Base-by-base conservation (phyloP, 2,329 filamentous ascomycete species). In the Microcyclosporella mali region DNA sequence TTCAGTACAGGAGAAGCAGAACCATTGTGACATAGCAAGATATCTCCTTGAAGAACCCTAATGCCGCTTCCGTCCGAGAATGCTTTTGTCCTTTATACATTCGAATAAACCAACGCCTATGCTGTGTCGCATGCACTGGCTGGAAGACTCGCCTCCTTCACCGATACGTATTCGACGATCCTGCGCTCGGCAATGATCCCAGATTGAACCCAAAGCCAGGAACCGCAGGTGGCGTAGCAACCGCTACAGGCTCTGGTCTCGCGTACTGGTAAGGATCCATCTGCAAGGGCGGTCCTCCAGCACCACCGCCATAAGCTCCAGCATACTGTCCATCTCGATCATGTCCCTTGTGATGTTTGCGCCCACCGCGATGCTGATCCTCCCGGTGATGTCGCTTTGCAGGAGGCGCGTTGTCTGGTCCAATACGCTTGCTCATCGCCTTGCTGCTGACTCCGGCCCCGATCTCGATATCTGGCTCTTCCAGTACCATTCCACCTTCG, bases 401-500 rank as follows among this genome's bases (percentile, higher is more conserved):
- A 27, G 49, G 43, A 12, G 50, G 47, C 2, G 53, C 55, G 57
- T 64, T 46, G 54, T 60, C 55, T 17, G 63, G 62, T 4, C 55
- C 50, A 27, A 65, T 58, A 28, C 61, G 60, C 48, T 62, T 61
- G 47, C 58, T 63, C 63, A 64, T 66, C 9, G 63, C 64, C 72
- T 98, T 98, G 33, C 88, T 95, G 14, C 89, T 95, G 11, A 98
- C 94, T 43, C 92, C 92, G 14, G 90, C 89, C 40, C 92, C 92
- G 45, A 98, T 98, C 67, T 98, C 92, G 57, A 98, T 98, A 61
- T 98, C 92, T 2, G 92, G 92, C 67, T 98, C 92, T 64, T 98
- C 92, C 18, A 98, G 85, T 6, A 89, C 84, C 69, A 98, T 79
- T 32, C 89, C 88, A 11, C 78, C 73, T 60, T 88, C 83, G 47